Evolutionary conservation across 257 asterid genomes (phyloP).

Genomic region (Nicotiana noctiflora): DNA sequence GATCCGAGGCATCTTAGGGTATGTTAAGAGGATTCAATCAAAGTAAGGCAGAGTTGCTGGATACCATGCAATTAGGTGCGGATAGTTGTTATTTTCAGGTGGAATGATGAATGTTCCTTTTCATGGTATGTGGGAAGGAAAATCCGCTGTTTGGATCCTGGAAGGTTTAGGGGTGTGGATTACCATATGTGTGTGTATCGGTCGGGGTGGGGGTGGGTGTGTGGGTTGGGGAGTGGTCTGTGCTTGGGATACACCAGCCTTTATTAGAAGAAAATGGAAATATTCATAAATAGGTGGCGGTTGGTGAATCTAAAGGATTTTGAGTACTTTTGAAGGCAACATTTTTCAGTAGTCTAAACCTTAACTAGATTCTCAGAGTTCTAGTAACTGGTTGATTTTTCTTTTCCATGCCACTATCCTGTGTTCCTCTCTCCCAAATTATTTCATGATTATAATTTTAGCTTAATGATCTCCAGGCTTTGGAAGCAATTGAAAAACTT

Average conservation of each 20-base stretch:
- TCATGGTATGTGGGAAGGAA: too few species aligned
- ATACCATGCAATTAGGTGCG: background rate
- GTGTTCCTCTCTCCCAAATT: background rate
- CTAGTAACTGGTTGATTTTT: background rate
- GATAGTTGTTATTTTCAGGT: background rate
- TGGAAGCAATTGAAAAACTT: slow-evolving; percentile 94
- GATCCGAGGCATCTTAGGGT: background rate
- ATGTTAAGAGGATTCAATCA: background rate
- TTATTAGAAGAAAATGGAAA: background rate
- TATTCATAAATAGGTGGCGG: background rate
- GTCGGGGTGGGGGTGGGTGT: background rate
- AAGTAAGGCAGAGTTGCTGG: background rate
- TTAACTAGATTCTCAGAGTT: background rate
- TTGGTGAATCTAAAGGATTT: background rate
- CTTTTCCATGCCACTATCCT: background rate
- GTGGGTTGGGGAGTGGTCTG: too few species aligned
- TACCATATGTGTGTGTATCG: background rate
- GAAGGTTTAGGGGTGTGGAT: background rate
- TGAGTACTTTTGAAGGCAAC: background rate
- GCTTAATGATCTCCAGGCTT: slow-evolving; percentile 42
- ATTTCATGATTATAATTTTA: background rate
- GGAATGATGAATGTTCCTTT: too few species aligned
- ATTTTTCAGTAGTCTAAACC: background rate
- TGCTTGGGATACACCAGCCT: background rate
- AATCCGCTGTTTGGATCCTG: background rate